Base-by-base conservation (phyloP, 306 rosid genomes). In the Cicer cuneatum region DNA sequence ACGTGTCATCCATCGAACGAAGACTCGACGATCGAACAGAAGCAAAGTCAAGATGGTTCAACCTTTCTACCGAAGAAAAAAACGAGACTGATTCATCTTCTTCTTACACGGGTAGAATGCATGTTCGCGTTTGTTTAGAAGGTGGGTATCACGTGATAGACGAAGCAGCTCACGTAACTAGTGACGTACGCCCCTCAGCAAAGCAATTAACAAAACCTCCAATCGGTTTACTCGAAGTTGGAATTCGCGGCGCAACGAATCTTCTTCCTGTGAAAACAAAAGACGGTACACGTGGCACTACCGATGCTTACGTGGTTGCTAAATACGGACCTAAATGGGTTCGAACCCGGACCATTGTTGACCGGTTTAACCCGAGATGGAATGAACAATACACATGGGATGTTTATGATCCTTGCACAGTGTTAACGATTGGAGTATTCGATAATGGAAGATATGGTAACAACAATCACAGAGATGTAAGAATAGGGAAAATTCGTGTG, bases 101-200 rank as follows among this genome's bases (percentile, higher is more conserved):
- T 1, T 76, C 88, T 0, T 91, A 93, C 74, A 83, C 87, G 0
- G 92, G 98, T 0, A 80, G 96, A 45, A 88, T 93, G 68, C 97
- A 93, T 60, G 66, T 93, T 52, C 72, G 91, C 1, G 87, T 88
- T 5, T 88, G 98, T 69, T 45, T 93, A 38, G 97, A 93, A 78
- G 96, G 96, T 0, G 96, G 96, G 1, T 93, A 93, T 83, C 98
- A 93, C 83, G 96, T 93, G 93, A 78, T 88, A 8, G 97, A 93
- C 24, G 96, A 93, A 73, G 93, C 92, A 0, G 91, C 92, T 43
- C 96, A 91, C 80, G 92, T 91, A 84, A 93, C 92, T 2, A 93
- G 97, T 11, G 97, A 89, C 33, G 96, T 83, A 1, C 80, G 96
- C 8, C 88, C 98, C 1, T 84, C 97, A 0, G 89, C 92, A 0